These are phyloP conservation scores for Quercus rubra DNA, from an alignment of 306 rosid genomes.

Conservation along the genomic window DNA sequence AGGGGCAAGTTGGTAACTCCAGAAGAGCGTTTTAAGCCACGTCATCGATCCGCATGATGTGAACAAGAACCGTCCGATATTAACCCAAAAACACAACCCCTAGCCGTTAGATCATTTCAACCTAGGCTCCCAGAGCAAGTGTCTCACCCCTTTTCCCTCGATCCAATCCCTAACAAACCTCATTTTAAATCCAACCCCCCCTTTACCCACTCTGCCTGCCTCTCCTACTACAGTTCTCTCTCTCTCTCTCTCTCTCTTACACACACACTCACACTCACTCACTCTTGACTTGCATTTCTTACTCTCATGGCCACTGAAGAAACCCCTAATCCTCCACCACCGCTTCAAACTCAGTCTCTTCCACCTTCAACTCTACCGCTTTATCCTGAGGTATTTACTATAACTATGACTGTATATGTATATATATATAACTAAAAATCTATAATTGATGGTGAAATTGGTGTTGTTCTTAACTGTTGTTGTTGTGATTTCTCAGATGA, in stretches of 20 bases:
- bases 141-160: constrained; percentile 13
- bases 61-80: constrained; percentile 15
- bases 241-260: background rate
- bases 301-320: constrained; percentile 37
- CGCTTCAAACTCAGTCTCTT: background rate
- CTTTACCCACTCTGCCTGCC: constrained; percentile 11
- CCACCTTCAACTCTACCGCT: constrained; percentile 26
- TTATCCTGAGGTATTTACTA: constrained; percentile 36
- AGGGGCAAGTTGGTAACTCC: constrained; percentile 13
- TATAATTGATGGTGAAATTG: too few species aligned
- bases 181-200: constrained; percentile 31
- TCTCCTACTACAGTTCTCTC: constrained; percentile 17
- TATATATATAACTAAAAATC: too few species aligned
- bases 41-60: constrained; percentile 41
- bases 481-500: constrained; percentile 24
- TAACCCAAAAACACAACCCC: constrained; percentile 10
- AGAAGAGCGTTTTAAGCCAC: constrained; percentile 6
- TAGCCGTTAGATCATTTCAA: constrained; percentile 34
- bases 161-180: constrained; percentile 22
- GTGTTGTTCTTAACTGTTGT: too few species aligned
- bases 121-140: background rate
- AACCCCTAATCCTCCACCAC: constrained; percentile 1
- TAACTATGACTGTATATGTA: too few species aligned
- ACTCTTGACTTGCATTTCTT: background rate
- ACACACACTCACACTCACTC: background rate